These are phyloP conservation scores for Ogataea paradorogensis DNA, from an alignment of 805 yeast species.

Conservation along the genomic window DNA sequence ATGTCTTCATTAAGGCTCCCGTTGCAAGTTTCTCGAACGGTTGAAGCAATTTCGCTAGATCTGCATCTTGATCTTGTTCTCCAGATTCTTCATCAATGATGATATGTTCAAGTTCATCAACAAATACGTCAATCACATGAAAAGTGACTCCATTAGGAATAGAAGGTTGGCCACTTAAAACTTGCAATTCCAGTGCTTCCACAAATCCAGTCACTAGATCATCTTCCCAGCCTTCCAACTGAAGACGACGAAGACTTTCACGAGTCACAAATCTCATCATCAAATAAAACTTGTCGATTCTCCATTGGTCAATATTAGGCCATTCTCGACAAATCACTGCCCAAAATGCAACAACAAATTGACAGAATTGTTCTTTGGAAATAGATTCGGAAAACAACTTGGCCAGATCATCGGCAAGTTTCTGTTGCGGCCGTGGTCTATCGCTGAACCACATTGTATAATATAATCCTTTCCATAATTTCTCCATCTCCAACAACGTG, in stretches of 20 bases:
- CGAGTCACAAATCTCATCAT: conserved; percentile 74
- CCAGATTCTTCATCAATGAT: conserved; percentile 49
- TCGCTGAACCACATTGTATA: conserved; percentile 97
- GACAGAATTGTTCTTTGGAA: conserved; percentile 40
- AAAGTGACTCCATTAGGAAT: conserved; percentile 75
- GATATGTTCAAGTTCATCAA: conserved; percentile 79
- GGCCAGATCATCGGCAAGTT: conserved; percentile 73
- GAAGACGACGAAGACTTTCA: conserved; percentile 58
- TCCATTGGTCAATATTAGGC: conserved; percentile 77
- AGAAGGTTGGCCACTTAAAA: conserved; percentile 53
- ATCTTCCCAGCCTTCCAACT: conserved; percentile 52
- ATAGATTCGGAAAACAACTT: conserved; percentile 43
- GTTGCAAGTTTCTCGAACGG: conserved; percentile 57
- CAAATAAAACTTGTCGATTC: conserved; percentile 83
- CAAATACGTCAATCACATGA: conserved; percentile 78
- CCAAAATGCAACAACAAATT: conserved; percentile 79
- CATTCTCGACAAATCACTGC: conserved; percentile 73
- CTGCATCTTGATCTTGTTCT: conserved; percentile 42
- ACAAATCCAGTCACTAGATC: conserved; percentile 45
- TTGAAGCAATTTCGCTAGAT: conserved; percentile 38
- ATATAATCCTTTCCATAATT: conserved; percentile 95
- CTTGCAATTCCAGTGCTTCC: conserved; percentile 28
- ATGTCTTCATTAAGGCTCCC: conserved; percentile 53
- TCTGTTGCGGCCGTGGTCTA: conserved; percentile 87
- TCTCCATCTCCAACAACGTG: conserved; percentile 58